Evolutionary conservation across 768 basidiomycete species (phyloP), one percentile per base, ranked within the genome.

Genomic region (Naganishia friedmannii): DNA sequence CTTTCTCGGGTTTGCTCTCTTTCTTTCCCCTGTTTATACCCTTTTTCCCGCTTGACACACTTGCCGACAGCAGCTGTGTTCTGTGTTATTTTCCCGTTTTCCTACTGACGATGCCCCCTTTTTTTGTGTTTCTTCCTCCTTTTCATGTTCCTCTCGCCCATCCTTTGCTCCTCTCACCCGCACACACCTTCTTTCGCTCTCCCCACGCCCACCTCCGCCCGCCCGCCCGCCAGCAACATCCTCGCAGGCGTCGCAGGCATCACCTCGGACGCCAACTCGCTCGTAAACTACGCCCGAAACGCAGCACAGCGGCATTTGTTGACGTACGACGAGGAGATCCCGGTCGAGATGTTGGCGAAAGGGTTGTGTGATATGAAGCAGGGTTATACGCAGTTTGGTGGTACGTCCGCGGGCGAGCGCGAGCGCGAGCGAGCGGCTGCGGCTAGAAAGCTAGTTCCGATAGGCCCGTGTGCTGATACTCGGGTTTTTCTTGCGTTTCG

Each of bases 321-420:
- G 76, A 85, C 85, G 60, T 99, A 96, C 84, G 92, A 98, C 77
- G 92, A 97, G 82, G 94, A 96, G 79, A 98, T 99, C 74, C 95
- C 95, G 6, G 96, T 97, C 34, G 96, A 99, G 81, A 84, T 95
- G 76, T 88, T 99, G 67, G 90, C 93, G 15, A 93, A 97, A 79
- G 86, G 90, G 67, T 82, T 99, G 70, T 98, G 95, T 77, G 91
- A 99, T 82, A 87, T 95, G 85, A 99, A 99, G 84, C 96, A 99
- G 80, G 93, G 93, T 9, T 98, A 97, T 79, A 98, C 95, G 46
- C 95, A 98, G 77, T 94, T 87, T 73, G 94, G 95, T 84, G 94
- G 93, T 90, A 74, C 72, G 86, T 74, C 8, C 34, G 29, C 15
- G 17, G n/a, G n/a, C n/a, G n/a, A n/a, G n/a, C n/a, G n/a, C n/a